These are phyloP conservation scores for Poronia punctata DNA, from an alignment of 495 filamentous ascomycete species.

Conservation along the genomic window DNA sequence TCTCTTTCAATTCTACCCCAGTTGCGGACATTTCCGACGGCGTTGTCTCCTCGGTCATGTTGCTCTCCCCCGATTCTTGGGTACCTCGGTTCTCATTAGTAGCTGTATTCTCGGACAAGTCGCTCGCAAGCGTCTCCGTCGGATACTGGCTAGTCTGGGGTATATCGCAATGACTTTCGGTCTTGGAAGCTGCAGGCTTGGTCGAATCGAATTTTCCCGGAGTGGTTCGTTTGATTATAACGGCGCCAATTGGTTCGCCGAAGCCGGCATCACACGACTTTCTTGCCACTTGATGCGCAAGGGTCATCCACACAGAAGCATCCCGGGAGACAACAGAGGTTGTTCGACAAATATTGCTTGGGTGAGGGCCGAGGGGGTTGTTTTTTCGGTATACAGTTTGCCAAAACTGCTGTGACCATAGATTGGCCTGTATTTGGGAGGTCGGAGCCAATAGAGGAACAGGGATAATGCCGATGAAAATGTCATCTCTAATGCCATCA, in stretches of 20 bases:
- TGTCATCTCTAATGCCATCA: slow-evolving; percentile 38
- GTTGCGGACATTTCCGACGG: slow-evolving; percentile 19
- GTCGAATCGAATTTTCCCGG: slow-evolving; percentile 31
- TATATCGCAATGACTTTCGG: slow-evolving; percentile 11
- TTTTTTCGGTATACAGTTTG: slow-evolving; percentile 79
- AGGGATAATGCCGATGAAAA: slow-evolving; percentile 43
- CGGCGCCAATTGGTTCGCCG: slow-evolving; percentile 70
- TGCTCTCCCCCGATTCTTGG: slow-evolving; percentile 5
- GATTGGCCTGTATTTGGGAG: slow-evolving; percentile 62
- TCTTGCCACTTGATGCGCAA: slow-evolving; percentile 58
- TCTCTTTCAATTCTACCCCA: slow-evolving; percentile 27
- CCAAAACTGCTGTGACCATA: slow-evolving; percentile 77
- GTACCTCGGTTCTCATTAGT: not conserved
- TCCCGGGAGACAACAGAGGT: slow-evolving; percentile 52
- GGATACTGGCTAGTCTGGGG: slow-evolving; percentile 5
- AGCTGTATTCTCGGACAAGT: slow-evolving; percentile 6
- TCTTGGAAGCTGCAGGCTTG: slow-evolving; percentile 19
- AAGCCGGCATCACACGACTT: slow-evolving; percentile 47
- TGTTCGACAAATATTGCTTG: slow-evolving; percentile 47
- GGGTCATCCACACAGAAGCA: slow-evolving; percentile 54
- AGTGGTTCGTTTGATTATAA: slow-evolving; percentile 59
- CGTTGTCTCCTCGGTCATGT: slow-evolving; percentile 8
- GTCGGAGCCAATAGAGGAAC: slow-evolving; percentile 73
- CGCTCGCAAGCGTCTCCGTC: slow-evolving; percentile 11
- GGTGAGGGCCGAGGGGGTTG: slow-evolving; percentile 70